phyloP scores from a whole-genome alignment of 1,284 basidiomycete species.

The Ustilago shanxiensis region DNA sequence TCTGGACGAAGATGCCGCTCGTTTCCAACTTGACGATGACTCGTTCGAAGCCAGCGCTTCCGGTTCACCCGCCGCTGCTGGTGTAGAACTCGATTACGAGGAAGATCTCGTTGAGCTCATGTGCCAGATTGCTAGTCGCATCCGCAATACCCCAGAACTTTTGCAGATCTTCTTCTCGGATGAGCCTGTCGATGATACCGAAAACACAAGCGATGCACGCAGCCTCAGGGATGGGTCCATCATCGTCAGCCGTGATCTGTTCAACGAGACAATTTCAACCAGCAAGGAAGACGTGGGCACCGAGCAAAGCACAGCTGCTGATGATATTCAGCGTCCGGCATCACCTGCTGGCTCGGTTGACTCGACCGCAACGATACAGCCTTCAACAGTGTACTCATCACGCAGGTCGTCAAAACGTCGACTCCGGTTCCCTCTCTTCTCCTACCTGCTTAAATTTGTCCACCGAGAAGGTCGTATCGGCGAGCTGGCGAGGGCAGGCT shows the following conservation, averaged over 20 bases:
- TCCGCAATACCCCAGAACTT: conserved; percentile 62
- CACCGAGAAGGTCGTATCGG: conserved; percentile 94
- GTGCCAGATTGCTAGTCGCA: conserved; percentile 62
- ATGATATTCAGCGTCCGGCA: conserved; percentile 13
- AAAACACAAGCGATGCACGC: conserved; percentile 9
- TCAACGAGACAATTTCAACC: conserved; percentile 10
- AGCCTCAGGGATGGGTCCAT: conserved; percentile 47
- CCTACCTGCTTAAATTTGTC: conserved; percentile 92
- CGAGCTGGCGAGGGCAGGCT: conserved; percentile 90
- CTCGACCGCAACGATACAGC: conserved; percentile 49
- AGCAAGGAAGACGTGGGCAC: neutral
- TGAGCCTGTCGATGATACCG: conserved; percentile 35
- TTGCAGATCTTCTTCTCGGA: conserved; percentile 63
- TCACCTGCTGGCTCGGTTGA: conserved; percentile 47
- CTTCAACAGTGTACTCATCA: conserved; percentile 20
- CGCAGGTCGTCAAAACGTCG: conserved; percentile 27
- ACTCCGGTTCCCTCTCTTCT: conserved; percentile 75
- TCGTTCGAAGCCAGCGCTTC: conserved; percentile 19
- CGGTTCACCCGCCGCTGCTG: conserved; percentile 2
- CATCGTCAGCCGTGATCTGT: conserved; percentile 32
- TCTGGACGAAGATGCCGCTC: conserved; percentile 88
- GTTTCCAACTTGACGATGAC: conserved; percentile 81
- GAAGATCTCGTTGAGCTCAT: conserved; percentile 64
- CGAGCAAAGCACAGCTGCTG: neutral
- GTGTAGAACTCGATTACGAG: conserved; percentile 26